These are phyloP conservation scores for Fusarium torreyae DNA, from an alignment of 2,329 filamentous ascomycete species.

Conservation along the genomic window DNA sequence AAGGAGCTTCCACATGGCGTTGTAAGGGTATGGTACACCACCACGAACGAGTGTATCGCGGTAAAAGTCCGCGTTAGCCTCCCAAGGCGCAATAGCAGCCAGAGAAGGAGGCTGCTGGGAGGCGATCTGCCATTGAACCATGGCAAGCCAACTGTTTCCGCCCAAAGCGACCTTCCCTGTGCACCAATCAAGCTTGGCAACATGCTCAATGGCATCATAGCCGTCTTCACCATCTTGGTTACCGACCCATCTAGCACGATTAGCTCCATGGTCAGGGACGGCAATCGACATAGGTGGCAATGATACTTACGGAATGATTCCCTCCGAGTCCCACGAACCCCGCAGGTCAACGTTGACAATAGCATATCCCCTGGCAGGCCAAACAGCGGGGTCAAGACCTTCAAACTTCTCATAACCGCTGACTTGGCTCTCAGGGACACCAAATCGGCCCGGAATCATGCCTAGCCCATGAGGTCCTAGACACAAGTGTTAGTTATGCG, in stretches of 20 bases:
- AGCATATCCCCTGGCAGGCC: conserved; percentile 10
- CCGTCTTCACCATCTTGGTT: conserved; percentile 5
- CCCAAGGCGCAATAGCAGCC: not conserved
- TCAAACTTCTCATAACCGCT: conserved; percentile 22
- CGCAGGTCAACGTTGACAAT: conserved; percentile 11
- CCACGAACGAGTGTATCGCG: conserved; percentile 4
- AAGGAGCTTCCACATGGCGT: conserved; percentile 4
- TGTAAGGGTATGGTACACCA: conserved; percentile 6
- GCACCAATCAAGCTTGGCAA: conserved; percentile 3
- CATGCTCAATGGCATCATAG: conserved; percentile 9
- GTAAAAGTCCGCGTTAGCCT: conserved; percentile 7
- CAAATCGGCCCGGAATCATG: conserved; percentile 15
- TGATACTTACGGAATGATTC: conserved; percentile 8
- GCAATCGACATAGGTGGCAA: too few relatives aligned
- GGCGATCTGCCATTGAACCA: conserved; percentile 16
- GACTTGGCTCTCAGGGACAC: conserved; percentile 3
- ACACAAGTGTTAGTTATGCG: not conserved
- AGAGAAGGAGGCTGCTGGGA: conserved; percentile 7
- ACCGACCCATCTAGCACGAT: not conserved
- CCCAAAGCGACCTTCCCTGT: conserved; percentile 4
- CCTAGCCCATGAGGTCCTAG: conserved; percentile 8
- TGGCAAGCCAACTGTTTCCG: conserved; percentile 9
- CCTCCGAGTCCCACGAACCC: conserved; percentile 13
- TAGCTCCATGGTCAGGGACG: not conserved
- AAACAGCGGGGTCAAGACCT: conserved; percentile 9